Evolutionary conservation across 2,329 filamentous ascomycete species (phyloP).

Genomic region (Ascochyta rabiei): DNA sequence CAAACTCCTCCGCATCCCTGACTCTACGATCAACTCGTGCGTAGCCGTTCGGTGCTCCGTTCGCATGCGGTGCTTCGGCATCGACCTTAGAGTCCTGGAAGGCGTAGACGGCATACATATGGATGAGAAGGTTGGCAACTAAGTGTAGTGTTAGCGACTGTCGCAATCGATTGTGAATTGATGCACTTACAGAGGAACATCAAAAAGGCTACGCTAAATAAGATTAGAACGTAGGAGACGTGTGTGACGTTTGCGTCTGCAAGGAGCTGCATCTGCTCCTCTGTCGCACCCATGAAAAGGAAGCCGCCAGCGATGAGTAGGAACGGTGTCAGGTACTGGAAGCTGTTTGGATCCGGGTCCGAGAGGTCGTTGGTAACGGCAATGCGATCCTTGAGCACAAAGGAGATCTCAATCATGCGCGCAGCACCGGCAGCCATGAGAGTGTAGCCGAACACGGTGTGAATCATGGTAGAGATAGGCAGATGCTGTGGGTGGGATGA

Average conservation of each 20-base stretch:
- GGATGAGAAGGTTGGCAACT: conserved; percentile 83
- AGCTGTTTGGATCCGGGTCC: conserved; percentile 72
- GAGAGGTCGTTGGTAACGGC: conserved; percentile 70
- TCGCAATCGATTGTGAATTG: background rate
- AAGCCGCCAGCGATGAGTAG: conserved; percentile 91
- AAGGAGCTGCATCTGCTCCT: conserved; percentile 90
- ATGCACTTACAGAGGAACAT: conserved; percentile 76
- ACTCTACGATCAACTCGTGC: conserved; percentile 63
- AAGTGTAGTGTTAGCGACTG: conserved; percentile 18
- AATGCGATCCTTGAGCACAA: conserved; percentile 77
- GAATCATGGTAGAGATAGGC: conserved; percentile 84
- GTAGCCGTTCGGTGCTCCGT: conserved; percentile 45
- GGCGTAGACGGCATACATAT: conserved; percentile 75
- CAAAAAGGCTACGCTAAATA: conserved; percentile 89
- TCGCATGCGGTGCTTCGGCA: conserved; percentile 40
- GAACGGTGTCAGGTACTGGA: conserved; percentile 73
- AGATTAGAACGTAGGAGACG: conserved; percentile 88
- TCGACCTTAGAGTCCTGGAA: conserved; percentile 50
- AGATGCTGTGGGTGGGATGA: conserved; percentile 85
- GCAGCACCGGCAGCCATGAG: conserved; percentile 87
- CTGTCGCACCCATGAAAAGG: conserved; percentile 96
- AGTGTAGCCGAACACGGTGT: conserved; percentile 90
- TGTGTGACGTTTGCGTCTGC: conserved; percentile 78
- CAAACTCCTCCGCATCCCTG: conserved; percentile 88
- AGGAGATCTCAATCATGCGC: conserved; percentile 88